Evolutionary conservation across 1,284 basidiomycete genomes (phyloP), one percentile per base, ranked within the genome.

Genomic region (Ceratobasidium sp.): DNA sequence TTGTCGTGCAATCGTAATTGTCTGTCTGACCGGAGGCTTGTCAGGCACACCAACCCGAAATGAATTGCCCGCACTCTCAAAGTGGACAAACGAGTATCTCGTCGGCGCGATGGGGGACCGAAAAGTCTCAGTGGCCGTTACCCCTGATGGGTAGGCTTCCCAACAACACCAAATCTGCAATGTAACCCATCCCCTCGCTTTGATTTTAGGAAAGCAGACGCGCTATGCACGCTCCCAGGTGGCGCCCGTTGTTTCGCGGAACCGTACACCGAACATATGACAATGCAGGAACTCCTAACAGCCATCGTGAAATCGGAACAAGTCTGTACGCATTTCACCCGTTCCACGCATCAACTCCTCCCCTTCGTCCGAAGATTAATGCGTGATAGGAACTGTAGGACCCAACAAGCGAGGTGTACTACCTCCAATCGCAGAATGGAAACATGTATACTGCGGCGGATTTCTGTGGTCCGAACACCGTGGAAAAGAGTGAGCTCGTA

Each of bases 401-500:
- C 33, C 29, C 69, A 31, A 22, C 76, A 24, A 48, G 75, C 4
- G 88, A 92, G 67, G 86, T 91, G 2, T 83, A 86, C 76, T 97
- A 97, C 81, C 85, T 97, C 6, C 96, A 97, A 81, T 94, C 92
- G 1, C 96, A 97, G 82, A 95, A 97, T 81, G 95, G 95, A 11
- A 97, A 97, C 81, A 79, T 97, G 41, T 93, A 89, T 78, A 86
- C 88, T 0, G 82, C 80, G 74, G 79, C 80, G 53, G 85, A 84
- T 78, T 89, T 87, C 75, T 77, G 79, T 5, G 79, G 77, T 64
- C 77, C 76, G 22, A 79, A 81, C 33, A 15, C 44, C n/a, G 31
- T 15, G 29, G 36, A 56, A n/a, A 27, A 41, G 22, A 77, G 75
- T 53, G 78, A 81, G 2, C 81, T 82, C 60, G 51, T 74, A 0